These are phyloP conservation scores for Telopea speciosissima DNA, from an alignment of 177 flowering plant genomes.

Conservation along the genomic window DNA sequence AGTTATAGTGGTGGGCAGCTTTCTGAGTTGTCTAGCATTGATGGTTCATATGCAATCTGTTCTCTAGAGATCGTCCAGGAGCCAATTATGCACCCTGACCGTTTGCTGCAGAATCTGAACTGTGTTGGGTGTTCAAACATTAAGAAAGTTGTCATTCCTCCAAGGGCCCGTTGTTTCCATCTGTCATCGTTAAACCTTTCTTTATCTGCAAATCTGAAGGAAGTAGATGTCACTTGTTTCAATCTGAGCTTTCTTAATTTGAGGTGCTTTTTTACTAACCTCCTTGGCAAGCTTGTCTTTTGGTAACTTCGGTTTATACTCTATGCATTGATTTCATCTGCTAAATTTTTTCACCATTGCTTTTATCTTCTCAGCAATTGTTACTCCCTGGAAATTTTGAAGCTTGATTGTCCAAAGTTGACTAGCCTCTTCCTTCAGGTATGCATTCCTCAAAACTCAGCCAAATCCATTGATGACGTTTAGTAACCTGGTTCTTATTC, in stretches of 20 bases:
- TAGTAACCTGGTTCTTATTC: neutral
- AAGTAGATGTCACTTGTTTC: conserved; percentile 71
- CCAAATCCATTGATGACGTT: neutral
- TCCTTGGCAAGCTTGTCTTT: neutral
- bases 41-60: conserved; percentile 15
- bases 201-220: conserved; percentile 75
- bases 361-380: conserved; percentile 49
- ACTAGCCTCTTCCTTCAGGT: conserved; percentile 93
- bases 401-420: conserved; percentile 75
- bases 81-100: conserved; percentile 37
- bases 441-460: conserved; percentile 8
- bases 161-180: conserved; percentile 55
- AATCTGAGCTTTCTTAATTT: conserved; percentile 73
- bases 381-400: conserved; percentile 64
- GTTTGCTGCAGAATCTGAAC: conserved; percentile 73
- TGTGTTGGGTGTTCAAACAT: conserved; percentile 95
- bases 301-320: neutral
- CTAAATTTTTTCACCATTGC: neutral
- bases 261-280: conserved; percentile 39
- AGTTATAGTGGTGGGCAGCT: conserved; percentile 24
- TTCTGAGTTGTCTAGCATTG: conserved; percentile 20
- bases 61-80: conserved; percentile 17
- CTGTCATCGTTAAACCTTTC: conserved; percentile 82
- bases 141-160: conserved; percentile 76
- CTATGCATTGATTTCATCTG: neutral